Conservation (phyloP, 306 rosid genomes). For the Corylus avellana region DNA sequence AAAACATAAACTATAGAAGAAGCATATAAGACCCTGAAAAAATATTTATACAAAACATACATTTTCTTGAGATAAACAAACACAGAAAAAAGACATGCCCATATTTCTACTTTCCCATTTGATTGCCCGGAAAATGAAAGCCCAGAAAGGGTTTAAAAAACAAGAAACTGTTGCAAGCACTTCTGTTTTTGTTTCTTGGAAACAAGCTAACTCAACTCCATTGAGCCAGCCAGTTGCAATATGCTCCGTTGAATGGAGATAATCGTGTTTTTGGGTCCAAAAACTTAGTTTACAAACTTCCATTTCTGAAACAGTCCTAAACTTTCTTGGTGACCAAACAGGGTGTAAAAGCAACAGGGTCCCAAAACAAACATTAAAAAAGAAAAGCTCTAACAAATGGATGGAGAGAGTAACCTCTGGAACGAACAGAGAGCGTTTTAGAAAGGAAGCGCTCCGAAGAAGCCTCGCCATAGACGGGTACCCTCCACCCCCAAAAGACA, state of each 20-base stretch:
- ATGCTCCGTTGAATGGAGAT: constrained; percentile 1
- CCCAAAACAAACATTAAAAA: not conserved
- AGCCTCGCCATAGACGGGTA: constrained; percentile 64
- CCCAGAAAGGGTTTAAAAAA: not conserved
- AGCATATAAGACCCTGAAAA: not conserved
- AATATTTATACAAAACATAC: not conserved
- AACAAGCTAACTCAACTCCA: not conserved
- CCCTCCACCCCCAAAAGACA: constrained; percentile 11
- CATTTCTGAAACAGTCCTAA: not conserved
- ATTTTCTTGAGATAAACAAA: not conserved
- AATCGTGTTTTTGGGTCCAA: not conserved
- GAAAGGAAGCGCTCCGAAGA: constrained; percentile 51
- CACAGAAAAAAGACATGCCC: not conserved
- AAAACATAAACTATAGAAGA: not conserved
- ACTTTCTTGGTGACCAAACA: constrained; percentile 17
- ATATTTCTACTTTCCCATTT: not conserved
- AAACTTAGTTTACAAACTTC: not conserved
- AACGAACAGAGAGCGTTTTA: constrained; percentile 47
- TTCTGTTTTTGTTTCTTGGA: not conserved
- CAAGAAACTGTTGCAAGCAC: not conserved
- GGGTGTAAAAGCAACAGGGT: not conserved
- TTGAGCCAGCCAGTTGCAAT: constrained; percentile 9
- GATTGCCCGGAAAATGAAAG: not conserved
- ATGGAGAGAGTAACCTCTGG: constrained; percentile 47
- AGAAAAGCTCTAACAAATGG: not conserved